Percentiles rank a stretch among this genome's conserved stretches.
Evolutionary conservation across 176 grass and related monocot species (phyloP).

Genomic region (Aegilops umbellulata): DNA sequence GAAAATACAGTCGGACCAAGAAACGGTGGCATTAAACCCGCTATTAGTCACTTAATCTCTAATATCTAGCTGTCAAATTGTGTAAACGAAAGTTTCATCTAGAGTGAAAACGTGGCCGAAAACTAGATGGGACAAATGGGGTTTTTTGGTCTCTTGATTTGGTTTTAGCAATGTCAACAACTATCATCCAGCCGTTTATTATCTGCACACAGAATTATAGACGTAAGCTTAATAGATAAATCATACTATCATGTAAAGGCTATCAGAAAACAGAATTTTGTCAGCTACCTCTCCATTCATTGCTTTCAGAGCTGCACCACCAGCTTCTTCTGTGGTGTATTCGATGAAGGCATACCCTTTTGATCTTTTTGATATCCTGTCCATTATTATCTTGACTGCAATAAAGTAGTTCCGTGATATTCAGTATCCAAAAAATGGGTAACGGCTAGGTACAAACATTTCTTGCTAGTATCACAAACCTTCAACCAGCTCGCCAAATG

Average conservation of each 20-base stretch:
- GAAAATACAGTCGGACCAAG: conserved; percentile 37
- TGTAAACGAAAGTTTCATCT: conserved; percentile 26
- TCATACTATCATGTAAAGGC: background rate
- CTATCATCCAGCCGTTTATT: conserved; percentile 98
- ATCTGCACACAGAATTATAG: conserved; percentile 48
- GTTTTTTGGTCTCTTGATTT: conserved; percentile 30
- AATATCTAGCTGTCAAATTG: conserved; percentile 17
- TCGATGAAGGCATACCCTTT: conserved; percentile 94
- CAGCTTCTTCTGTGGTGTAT: conserved; percentile 91
- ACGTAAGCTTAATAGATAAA: conserved; percentile 13
- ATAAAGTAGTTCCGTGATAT: background rate
- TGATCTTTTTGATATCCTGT: conserved; percentile 96
- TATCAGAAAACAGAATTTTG: background rate
- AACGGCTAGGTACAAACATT: conserved; percentile 14
- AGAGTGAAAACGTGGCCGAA: conserved; percentile 15
- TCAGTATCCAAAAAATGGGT: conserved; percentile 26
- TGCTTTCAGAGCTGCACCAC: conserved; percentile 79
- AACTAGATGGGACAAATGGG: conserved; percentile 17
- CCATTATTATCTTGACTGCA: conserved; percentile 94
- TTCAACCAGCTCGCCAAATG: conserved; percentile 88
- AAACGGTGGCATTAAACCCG: conserved; percentile 31
- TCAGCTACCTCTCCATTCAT: conserved; percentile 83
- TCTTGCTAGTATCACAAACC: conserved; percentile 43
- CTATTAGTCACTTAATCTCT: conserved; percentile 21
- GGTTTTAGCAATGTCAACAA: conserved; percentile 81